Conservation (phyloP, 805 yeast genomes). For the Wickerhamiella spandovensis region DNA sequence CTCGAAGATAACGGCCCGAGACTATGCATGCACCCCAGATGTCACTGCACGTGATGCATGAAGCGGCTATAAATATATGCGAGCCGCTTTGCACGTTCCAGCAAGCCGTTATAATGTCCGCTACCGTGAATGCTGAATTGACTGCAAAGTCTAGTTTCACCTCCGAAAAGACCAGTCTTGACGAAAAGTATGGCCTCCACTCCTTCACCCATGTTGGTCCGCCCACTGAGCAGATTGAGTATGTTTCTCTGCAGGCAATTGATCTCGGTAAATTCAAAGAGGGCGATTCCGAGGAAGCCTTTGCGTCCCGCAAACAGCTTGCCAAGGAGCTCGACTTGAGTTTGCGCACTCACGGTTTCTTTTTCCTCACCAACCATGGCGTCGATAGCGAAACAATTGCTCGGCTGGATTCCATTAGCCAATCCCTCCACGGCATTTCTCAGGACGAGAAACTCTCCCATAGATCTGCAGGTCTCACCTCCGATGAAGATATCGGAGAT, state of each 20-base stretch:
- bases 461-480: constrained; percentile 30
- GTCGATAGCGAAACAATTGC: constrained; percentile 25
- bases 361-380: constrained; percentile 32
- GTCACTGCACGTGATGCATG: neutral
- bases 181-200: constrained; percentile 4
- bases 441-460: constrained; percentile 29
- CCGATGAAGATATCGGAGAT: constrained; percentile 20
- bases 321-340: constrained; percentile 31
- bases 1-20: neutral
- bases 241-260: constrained; percentile 17
- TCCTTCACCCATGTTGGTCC: constrained; percentile 7
- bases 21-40: neutral
- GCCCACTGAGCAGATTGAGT: constrained; percentile 8
- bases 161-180: neutral
- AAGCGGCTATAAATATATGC: neutral
- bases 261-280: constrained; percentile 28
- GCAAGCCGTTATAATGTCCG: too few relatives aligned
- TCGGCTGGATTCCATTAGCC: constrained; percentile 30
- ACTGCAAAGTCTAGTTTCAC: constrained; percentile 3
- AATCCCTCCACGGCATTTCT: constrained; percentile 30
- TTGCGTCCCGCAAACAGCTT: constrained; percentile 22
- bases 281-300: constrained; percentile 24
- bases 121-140: constrained; percentile 4
- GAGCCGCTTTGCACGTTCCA: too few relatives aligned
- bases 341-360: constrained; percentile 32